Percentiles rank a stretch among this genome's conserved stretches.
phyloP scores from a whole-genome alignment of 805 yeast genomes.

The Candida glaebosa region DNA sequence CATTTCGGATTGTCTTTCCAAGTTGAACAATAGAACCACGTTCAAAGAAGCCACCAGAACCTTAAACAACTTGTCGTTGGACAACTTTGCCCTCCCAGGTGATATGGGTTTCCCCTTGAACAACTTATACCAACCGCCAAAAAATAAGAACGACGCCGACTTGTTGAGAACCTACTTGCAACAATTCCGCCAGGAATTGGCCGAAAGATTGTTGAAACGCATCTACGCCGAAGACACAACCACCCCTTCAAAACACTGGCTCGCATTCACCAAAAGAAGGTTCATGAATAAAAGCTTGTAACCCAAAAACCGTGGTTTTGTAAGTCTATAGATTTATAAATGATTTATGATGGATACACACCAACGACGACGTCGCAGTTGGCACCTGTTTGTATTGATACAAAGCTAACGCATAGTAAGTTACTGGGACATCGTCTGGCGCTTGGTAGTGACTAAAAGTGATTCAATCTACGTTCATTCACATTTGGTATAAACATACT shows the following conservation, averaged over 20 bases:
- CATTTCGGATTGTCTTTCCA: slow-evolving; percentile 78
- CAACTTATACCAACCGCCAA: slow-evolving; percentile 70
- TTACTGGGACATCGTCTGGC: no score
- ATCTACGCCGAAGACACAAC: slow-evolving; percentile 53
- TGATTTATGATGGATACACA: no score
- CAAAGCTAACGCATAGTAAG: no score
- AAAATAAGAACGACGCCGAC: slow-evolving; percentile 71
- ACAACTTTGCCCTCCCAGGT: slow-evolving; percentile 89
- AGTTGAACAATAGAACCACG: slow-evolving; percentile 47
- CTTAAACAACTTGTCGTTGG: slow-evolving; percentile 84
- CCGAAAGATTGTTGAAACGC: slow-evolving; percentile 71
- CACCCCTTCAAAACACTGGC: slow-evolving; percentile 86
- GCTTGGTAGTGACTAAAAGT: no score
- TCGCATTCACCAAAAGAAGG: slow-evolving; percentile 90
- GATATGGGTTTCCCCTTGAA: slow-evolving; percentile 93
- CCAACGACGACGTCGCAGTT: no score
- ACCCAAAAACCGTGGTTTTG: no score
- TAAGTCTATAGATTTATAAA: no score
- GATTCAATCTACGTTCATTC: no score
- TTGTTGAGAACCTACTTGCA: slow-evolving; percentile 75
- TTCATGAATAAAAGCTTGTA: slow-evolving; percentile 90
- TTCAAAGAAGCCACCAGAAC: slow-evolving; percentile 59
- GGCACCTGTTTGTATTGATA: no score
- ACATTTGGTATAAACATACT: no score
- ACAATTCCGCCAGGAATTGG: slow-evolving; percentile 94